These are phyloP conservation scores for Mycena citricolor DNA, from an alignment of 1,284 basidiomycete genomes.

Conservation along the genomic window DNA sequence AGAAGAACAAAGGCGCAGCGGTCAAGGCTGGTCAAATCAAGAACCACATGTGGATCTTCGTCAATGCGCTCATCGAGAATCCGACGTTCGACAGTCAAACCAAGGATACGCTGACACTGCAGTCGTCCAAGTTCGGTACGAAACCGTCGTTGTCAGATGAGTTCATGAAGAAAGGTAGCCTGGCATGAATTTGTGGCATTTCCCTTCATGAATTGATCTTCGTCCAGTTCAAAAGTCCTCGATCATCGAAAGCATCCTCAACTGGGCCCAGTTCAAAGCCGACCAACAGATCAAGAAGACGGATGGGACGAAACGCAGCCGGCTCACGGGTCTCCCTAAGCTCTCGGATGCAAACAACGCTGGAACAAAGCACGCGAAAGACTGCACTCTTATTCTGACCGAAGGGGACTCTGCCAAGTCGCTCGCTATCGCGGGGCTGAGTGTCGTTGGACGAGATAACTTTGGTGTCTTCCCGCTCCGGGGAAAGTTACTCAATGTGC, in stretches of 20 bases:
- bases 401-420: slow-evolving; percentile 99
- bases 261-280: slow-evolving; percentile 96
- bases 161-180: slow-evolving; percentile 91
- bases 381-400: slow-evolving; percentile 95
- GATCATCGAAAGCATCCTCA: slow-evolving; percentile 91
- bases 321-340: slow-evolving; percentile 92
- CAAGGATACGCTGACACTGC: slow-evolving; percentile 93
- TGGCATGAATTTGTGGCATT: slow-evolving; percentile 1
- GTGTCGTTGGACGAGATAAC: slow-evolving; percentile 94
- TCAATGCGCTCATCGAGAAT: slow-evolving; percentile 96
- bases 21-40: slow-evolving; percentile 94
- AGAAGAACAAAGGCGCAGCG: slow-evolving; percentile 95
- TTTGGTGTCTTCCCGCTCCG: slow-evolving; percentile 98
- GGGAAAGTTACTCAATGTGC: slow-evolving; percentile 96
- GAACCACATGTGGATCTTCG: slow-evolving; percentile 98
- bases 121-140: slow-evolving; percentile 88
- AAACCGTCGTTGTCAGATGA: slow-evolving; percentile 86
- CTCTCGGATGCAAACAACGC: slow-evolving; percentile 98
- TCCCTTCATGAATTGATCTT: slow-evolving; percentile 16
- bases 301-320: slow-evolving; percentile 90
- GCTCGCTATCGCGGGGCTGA: slow-evolving; percentile 91
- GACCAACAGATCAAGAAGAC: slow-evolving; percentile 96
- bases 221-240: slow-evolving; percentile 81
- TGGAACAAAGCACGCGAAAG: slow-evolving; percentile 76
- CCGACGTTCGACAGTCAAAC: slow-evolving; percentile 99